Percentiles rank a stretch among this genome's conserved stretches.
phyloP scores from a whole-genome alignment of 257 asterid species.

The Capsicum rhomboideum region DNA sequence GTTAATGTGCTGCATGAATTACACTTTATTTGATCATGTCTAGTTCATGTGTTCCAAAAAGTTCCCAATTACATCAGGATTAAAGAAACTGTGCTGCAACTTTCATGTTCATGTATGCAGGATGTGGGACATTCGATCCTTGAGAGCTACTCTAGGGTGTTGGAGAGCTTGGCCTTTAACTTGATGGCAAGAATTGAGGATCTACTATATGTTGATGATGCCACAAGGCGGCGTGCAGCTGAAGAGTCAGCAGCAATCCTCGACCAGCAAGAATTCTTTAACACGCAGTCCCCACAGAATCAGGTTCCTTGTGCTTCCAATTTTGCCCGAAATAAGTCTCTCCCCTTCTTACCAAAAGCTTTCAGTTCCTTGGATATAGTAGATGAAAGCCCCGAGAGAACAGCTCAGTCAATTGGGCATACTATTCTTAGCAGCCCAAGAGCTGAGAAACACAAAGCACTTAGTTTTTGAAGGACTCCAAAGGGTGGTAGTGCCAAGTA shows the following conservation, averaged over 20 bases:
- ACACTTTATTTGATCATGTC: background rate
- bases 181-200: constrained; percentile 79
- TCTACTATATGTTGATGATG: constrained; percentile 74
- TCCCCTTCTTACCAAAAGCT: constrained; percentile 31
- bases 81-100: background rate
- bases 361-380: constrained; percentile 26
- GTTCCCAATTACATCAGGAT: background rate
- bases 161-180: constrained; percentile 79
- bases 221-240: constrained; percentile 59
- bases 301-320: constrained; percentile 33
- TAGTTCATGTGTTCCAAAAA: background rate
- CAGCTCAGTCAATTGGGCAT: background rate
- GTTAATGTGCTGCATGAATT: background rate
- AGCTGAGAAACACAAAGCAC: background rate
- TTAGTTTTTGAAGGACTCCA: background rate
- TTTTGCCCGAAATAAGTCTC: constrained; percentile 31
- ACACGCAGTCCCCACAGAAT: constrained; percentile 24
- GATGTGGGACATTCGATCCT: constrained; percentile 97
- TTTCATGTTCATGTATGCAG: constrained; percentile 23
- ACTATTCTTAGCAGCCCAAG: background rate
- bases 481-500: background rate
- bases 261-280: constrained; percentile 22
- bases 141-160: constrained; percentile 93
- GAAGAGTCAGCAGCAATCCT: constrained; percentile 31
- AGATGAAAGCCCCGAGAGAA: constrained; percentile 26